Evolutionary conservation across 2,329 filamentous ascomycete genomes (phyloP).

Genomic region (Fusarium torreyae): DNA sequence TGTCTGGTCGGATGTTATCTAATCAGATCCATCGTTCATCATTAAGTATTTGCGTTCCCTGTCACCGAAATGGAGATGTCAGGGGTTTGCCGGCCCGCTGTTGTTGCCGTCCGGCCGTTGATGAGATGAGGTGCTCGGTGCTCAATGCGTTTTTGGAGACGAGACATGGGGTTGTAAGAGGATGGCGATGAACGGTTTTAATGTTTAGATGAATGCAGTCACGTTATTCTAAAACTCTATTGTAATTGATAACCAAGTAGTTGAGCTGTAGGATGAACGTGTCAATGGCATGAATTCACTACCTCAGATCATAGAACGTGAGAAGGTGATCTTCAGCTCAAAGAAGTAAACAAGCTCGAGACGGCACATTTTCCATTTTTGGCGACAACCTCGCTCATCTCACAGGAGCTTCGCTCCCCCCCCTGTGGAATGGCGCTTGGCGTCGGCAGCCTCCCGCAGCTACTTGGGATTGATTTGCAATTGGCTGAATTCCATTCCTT

Average conservation of each 20-base stretch:
- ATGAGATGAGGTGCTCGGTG: conserved; percentile 26
- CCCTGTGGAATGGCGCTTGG: conserved; percentile 35
- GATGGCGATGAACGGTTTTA: neutral
- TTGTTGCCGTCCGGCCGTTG: conserved; percentile 11
- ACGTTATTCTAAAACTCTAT: too few species aligned
- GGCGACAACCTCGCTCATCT: conserved; percentile 1
- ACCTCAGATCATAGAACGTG: neutral
- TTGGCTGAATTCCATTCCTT: conserved; percentile 18
- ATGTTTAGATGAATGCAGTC: neutral
- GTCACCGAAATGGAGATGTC: conserved; percentile 25
- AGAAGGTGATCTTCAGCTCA: neutral
- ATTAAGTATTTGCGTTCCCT: conserved; percentile 19
- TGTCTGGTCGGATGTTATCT: conserved; percentile 40
- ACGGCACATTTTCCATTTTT: conserved; percentile 17
- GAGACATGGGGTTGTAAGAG: conserved; percentile 11
- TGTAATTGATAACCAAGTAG: too few species aligned
- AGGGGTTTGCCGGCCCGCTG: conserved; percentile 35
- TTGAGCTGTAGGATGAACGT: too few species aligned
- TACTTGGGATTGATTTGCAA: conserved; percentile 11
- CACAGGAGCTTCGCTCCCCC: neutral
- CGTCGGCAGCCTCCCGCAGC: conserved; percentile 37
- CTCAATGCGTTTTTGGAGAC: conserved; percentile 27
- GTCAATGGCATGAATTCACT: neutral
- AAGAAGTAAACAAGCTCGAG: conserved; percentile 4
- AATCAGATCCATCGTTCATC: conserved; percentile 49